phyloP scores from a whole-genome alignment of 345 rosid genomes.

The Hibiscus mutabilis region DNA sequence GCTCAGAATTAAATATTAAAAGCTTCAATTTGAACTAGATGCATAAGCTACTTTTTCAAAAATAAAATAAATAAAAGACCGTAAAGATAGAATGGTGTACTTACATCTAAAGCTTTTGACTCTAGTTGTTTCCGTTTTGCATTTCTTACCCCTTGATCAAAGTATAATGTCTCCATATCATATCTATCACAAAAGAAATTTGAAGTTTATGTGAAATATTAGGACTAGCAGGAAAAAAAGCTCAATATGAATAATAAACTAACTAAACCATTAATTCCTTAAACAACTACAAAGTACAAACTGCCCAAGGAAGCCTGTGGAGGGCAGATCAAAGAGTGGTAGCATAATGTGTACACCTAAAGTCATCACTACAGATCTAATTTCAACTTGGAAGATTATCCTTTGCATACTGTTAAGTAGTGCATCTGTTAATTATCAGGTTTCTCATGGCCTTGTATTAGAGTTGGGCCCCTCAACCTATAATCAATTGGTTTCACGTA shows the following conservation, averaged over 20 bases:
- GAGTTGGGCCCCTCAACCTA: neutral
- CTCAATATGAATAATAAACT: neutral
- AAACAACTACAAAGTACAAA: neutral
- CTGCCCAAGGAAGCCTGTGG: neutral
- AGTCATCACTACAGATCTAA: neutral
- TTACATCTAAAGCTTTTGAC: slow-evolving; percentile 62
- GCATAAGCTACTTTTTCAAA: neutral
- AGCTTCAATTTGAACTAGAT: slow-evolving; percentile 5
- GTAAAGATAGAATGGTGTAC: slow-evolving; percentile 1
- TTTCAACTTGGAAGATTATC: neutral
- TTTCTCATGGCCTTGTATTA: neutral
- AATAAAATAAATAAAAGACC: neutral
- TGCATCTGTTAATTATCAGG: neutral
- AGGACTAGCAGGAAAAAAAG: slow-evolving; percentile 12
- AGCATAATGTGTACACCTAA: neutral
- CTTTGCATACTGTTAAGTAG: neutral
- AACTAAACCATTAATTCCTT: neutral
- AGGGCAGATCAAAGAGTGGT: neutral
- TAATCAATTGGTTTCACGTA: neutral
- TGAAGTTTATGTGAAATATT: slow-evolving; percentile 7
- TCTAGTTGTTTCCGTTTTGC: slow-evolving; percentile 47
- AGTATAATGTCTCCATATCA: slow-evolving; percentile 55
- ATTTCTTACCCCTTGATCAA: slow-evolving; percentile 67
- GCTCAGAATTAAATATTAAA: neutral
- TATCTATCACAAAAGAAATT: slow-evolving; percentile 35